These are phyloP conservation scores for Colletotrichum brevisporum DNA, from an alignment of 2,329 filamentous ascomycete species.

Conservation along the genomic window DNA sequence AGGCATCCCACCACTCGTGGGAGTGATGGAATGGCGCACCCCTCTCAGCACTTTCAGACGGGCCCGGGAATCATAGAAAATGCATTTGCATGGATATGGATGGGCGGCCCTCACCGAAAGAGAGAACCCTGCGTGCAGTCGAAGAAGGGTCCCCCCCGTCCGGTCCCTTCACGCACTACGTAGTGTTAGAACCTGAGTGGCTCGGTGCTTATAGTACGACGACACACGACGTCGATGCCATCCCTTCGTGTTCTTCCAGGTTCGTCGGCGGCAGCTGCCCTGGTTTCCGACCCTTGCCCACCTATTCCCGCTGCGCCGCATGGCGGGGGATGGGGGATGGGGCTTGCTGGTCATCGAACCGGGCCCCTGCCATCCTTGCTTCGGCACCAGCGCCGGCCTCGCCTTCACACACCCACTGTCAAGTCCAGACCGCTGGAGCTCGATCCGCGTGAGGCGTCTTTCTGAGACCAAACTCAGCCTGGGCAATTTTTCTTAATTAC, in stretches of 20 bases:
- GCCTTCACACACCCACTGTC: background rate
- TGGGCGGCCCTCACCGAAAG: no score
- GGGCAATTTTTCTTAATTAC: no score
- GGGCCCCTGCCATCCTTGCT: conserved; percentile 32
- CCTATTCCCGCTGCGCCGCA: conserved; percentile 5
- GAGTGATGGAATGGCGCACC: conserved; percentile 9
- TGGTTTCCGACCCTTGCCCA: conserved; percentile 35
- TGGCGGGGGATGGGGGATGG: background rate
- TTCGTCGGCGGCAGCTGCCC: conserved; percentile 33
- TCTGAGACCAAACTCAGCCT: background rate
- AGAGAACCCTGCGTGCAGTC: no score
- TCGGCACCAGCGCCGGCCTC: conserved; percentile 4
- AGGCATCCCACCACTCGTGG: conserved; percentile 14
- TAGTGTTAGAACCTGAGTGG: conserved; percentile 5
- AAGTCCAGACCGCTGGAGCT: conserved; percentile 35
- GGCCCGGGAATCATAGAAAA: conserved; percentile 18
- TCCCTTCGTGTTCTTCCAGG: conserved; percentile 18
- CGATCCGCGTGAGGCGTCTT: conserved; percentile 30
- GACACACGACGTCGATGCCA: no score
- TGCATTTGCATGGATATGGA: no score
- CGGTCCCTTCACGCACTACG: background rate
- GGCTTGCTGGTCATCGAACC: background rate
- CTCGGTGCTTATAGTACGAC: conserved; percentile 3
- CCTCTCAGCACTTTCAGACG: conserved; percentile 18
- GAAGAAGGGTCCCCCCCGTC: no score